These are phyloP conservation scores for Pseudogymnoascus sp. DNA, from an alignment of 2,329 filamentous ascomycete species.

Conservation along the genomic window DNA sequence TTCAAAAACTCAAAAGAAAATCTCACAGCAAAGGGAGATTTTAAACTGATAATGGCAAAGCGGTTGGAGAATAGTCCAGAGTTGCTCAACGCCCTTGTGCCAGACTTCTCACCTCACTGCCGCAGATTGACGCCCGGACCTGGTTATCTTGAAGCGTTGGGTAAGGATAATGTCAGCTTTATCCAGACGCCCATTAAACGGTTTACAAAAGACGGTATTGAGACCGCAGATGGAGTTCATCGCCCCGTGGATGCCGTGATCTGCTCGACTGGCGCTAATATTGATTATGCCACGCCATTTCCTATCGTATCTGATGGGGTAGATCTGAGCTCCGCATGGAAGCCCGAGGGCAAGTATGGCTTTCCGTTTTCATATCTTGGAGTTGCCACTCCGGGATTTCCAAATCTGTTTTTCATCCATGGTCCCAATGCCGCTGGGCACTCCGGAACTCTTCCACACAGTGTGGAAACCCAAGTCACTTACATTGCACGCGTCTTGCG, in stretches of 20 bases:
- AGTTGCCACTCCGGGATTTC: constrained; percentile 55
- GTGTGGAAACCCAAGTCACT: constrained; percentile 57
- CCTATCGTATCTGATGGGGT: constrained; percentile 48
- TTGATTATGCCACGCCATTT: constrained; percentile 52
- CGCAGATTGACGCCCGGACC: constrained; percentile 59
- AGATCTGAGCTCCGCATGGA: constrained; percentile 51
- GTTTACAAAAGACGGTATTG: constrained; percentile 54
- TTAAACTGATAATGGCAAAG: constrained; percentile 45
- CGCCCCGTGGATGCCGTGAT: constrained; percentile 58
- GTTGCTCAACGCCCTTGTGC: constrained; percentile 48
- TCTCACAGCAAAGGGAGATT: constrained; percentile 39
- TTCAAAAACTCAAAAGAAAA: constrained; percentile 48
- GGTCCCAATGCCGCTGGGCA: constrained; percentile 54
- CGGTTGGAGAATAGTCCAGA: constrained; percentile 48
- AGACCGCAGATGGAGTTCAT: constrained; percentile 49
- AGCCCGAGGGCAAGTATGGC: constrained; percentile 45
- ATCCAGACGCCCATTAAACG: constrained; percentile 49
- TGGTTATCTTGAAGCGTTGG: constrained; percentile 59
- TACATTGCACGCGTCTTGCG: constrained; percentile 61
- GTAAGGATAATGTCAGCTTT: constrained; percentile 54
- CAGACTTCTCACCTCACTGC: constrained; percentile 58
- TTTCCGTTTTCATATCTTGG: constrained; percentile 64
- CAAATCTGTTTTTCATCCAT: constrained; percentile 59
- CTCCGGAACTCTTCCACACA: constrained; percentile 60
- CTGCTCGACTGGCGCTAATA: constrained; percentile 61